Evolutionary conservation across 352 stramenopile genomes (phyloP), one percentile per base, ranked within the genome.

Genomic region (Peronospora farinosa): DNA sequence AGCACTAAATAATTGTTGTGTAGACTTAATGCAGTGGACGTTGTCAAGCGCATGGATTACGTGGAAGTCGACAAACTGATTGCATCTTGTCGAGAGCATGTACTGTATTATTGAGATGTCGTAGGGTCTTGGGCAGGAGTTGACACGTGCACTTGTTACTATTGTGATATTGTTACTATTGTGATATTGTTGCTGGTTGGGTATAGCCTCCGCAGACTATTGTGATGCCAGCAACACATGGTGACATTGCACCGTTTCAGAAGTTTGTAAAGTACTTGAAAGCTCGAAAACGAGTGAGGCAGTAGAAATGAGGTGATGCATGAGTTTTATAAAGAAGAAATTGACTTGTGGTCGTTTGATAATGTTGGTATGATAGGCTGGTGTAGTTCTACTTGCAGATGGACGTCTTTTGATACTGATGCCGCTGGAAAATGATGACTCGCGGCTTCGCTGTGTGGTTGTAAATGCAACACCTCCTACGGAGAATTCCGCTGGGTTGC

Each of bases 41-140:
- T 89, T 31, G 56, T 65, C 31, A 89, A 89, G 54, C 74, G 78
- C 2, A 51, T 89, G 17, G 64, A 74, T 27, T 67, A 81, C 28
- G 57, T 40, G 0, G 74, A 85, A 42, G 63, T 87, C 21, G 70
- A 85, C 23, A 69, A 66, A 17, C 73, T 89, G 47, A 68, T 86
- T 46, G 53, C 54, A 27, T 71, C 56, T n/a, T 85, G 69, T 33
- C 54, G 40, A 19, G 48, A 72, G 45, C 68, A 85, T 54, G 75
- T 87, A 66, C 51, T 46, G 12, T 21, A 41, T 19, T 17, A 15
- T 28, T 50, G 11, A 12, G 7, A 10, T 31, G 38, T 17, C 21
- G 7, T 42, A 2, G 21, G n/a, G 37, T 40, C 10, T 11, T 31
- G 17, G n/a, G n/a, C 16, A 25, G 13, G 13, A 12, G 5, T 13